These are phyloP conservation scores for Brasilioporus rufonigricans DNA, from an alignment of 768 basidiomycete genomes.

Conservation along the genomic window DNA sequence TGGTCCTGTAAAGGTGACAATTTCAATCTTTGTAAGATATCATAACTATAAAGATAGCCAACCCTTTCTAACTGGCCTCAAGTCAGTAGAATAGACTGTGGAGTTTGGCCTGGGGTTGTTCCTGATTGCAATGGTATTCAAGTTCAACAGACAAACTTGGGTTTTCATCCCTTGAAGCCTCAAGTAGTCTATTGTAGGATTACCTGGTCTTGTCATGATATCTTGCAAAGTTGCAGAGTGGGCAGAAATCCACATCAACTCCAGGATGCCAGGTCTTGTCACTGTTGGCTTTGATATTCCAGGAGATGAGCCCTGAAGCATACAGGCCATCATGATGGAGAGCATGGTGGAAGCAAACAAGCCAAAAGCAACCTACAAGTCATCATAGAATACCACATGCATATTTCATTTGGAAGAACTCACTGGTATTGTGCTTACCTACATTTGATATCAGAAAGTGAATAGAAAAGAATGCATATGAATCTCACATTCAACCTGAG, in stretches of 20 bases:
- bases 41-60: too few species aligned
- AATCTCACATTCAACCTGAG: not conserved
- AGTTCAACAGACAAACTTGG: not conserved
- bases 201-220: not conserved
- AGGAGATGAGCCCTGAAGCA: not conserved
- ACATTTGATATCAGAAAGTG: not conserved
- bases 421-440: not conserved
- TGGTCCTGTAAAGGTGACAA: not conserved
- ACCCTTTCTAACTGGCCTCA: not conserved
- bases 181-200: not conserved
- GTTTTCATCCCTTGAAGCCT: not conserved
- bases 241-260: not conserved
- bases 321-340: not conserved
- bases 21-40: not conserved
- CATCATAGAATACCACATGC: not conserved
- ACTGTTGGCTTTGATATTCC: not conserved
- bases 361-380: not conserved
- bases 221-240: not conserved
- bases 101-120: not conserved
- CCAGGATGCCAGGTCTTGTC: not conserved
- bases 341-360: not conserved
- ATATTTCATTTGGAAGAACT: not conserved
- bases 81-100: not conserved
- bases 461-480: not conserved
- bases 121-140: not conserved